These are phyloP conservation scores for Venturia asperata DNA, from an alignment of 2,329 filamentous ascomycete genomes.

Conservation along the genomic window DNA sequence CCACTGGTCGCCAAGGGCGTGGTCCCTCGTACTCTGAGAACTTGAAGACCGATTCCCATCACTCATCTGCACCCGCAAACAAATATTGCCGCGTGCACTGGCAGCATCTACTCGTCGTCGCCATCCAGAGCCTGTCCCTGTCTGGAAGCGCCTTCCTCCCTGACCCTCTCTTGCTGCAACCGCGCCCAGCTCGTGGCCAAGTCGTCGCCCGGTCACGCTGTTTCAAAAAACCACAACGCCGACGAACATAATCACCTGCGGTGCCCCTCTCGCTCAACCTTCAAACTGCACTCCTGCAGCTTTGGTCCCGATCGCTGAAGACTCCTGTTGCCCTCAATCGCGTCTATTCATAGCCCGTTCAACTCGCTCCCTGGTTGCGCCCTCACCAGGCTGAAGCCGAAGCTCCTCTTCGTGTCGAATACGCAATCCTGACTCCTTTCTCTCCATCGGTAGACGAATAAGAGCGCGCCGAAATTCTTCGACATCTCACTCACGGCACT, in stretches of 20 bases:
- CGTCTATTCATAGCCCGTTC: slow-evolving; percentile 8
- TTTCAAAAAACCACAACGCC: slow-evolving; percentile 7
- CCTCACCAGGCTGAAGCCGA: slow-evolving; percentile 10
- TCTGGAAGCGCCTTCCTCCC: background rate
- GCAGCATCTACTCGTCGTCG: background rate
- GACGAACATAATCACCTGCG: background rate
- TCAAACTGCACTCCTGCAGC: background rate
- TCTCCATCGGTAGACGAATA: background rate
- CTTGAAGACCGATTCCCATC: background rate
- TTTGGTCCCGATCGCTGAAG: background rate
- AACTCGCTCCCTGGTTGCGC: background rate
- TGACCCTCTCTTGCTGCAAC: slow-evolving; percentile 18
- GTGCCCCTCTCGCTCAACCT: background rate
- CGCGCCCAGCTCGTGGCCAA: background rate
- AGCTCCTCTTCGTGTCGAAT: background rate
- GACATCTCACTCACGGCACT: background rate
- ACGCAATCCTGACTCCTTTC: background rate
- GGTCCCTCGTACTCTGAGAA: background rate
- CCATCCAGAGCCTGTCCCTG: background rate
- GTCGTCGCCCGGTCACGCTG: slow-evolving; percentile 15
- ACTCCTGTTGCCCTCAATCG: background rate
- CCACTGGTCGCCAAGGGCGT: background rate
- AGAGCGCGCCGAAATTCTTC: slow-evolving; percentile 5
- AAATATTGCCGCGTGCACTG: background rate
- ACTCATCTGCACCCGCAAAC: background rate